Base-by-base conservation (phyloP, 441 rosid genomes). In the Adansonia grandidieri region DNA sequence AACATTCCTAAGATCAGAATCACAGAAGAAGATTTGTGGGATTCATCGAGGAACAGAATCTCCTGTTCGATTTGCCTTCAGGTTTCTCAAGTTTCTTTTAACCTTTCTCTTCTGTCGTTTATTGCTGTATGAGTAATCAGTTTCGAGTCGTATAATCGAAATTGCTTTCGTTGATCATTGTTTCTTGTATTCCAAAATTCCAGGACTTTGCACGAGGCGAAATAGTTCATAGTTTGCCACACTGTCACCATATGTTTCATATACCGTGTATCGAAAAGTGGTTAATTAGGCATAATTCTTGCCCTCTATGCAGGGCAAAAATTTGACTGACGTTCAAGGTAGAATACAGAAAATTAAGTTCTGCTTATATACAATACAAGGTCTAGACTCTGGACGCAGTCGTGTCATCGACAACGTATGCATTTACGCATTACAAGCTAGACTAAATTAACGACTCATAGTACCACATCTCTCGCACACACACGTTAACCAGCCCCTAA, bases 21-120 rank as follows among this genome's bases (percentile, higher is more conserved):
- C 15, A 68, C 86, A 9, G 48, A 48, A 2, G 76, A 68, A 57
- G 45, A 68, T 56, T 20, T 42, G 5, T 19, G 66, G 66, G 87
- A 85, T 37, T 28, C 76, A 7, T 82, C 75, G 15, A 67, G 85
- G 83, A 76, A 76, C 15, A 77, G 78, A 65, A 19, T 74, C 5
- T 75, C 69, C 53, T 87, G 88, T 48, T 74, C 87, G 9, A 80
- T 87, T 22, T 87, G 90, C 78, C 88, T 87, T 22, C 86, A 87
- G 90, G 90, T 87, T 17, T 51, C 28, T 28, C 37, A 19, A 47
- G 2, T 56, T 37, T 37, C 42, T 37, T 48, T 40, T 17, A 8
- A 9, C 14, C 9, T 68, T 68, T 68, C 50, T 6, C 1, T 15
- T 17, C 54, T 37, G 15, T 53, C 15, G 15, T 53, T 37, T 56